These are phyloP conservation scores for Neurospora sp. DNA, from an alignment of 495 filamentous ascomycete species.

Conservation along the genomic window DNA sequence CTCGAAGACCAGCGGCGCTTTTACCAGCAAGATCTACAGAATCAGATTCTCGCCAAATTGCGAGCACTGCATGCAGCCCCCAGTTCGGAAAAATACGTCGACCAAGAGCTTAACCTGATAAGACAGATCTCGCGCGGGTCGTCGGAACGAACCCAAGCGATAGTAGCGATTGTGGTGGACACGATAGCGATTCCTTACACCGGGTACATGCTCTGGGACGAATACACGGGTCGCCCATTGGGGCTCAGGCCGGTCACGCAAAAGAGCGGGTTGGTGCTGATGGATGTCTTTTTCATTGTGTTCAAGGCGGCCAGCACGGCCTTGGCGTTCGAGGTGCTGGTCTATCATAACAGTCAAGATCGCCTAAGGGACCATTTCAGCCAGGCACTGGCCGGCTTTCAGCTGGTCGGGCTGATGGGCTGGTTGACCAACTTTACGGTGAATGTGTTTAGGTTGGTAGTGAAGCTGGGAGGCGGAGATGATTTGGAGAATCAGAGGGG, in stretches of 20 bases:
- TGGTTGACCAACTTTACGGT: slow-evolving; percentile 88
- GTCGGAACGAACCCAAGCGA: slow-evolving; percentile 59
- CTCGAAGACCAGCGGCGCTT: slow-evolving; percentile 25
- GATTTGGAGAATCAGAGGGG: slow-evolving; percentile 13
- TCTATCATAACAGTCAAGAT: slow-evolving; percentile 46
- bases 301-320: slow-evolving; percentile 89
- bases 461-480: slow-evolving; percentile 53
- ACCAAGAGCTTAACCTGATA: neutral
- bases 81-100: neutral
- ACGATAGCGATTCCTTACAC: slow-evolving; percentile 81
- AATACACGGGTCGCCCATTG: slow-evolving; percentile 88
- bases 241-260: slow-evolving; percentile 72
- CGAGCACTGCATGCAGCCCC: neutral
- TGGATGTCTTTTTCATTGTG: slow-evolving; percentile 92
- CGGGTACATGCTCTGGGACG: slow-evolving; percentile 89
- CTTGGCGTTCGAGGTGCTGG: slow-evolving; percentile 75
- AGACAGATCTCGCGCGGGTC: slow-evolving; percentile 9
- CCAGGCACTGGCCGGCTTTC: slow-evolving; percentile 66
- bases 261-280: slow-evolving; percentile 77
- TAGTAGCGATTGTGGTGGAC: slow-evolving; percentile 87
- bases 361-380: slow-evolving; percentile 54
- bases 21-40: slow-evolving; percentile 16
- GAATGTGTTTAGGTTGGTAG: slow-evolving; percentile 76
- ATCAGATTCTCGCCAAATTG: neutral
- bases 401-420: slow-evolving; percentile 72